Percentiles rank a stretch among this genome's conserved stretches.
Conservation (phyloP, 768 basidiomycete genomes). For the Termitomyces sp. region DNA sequence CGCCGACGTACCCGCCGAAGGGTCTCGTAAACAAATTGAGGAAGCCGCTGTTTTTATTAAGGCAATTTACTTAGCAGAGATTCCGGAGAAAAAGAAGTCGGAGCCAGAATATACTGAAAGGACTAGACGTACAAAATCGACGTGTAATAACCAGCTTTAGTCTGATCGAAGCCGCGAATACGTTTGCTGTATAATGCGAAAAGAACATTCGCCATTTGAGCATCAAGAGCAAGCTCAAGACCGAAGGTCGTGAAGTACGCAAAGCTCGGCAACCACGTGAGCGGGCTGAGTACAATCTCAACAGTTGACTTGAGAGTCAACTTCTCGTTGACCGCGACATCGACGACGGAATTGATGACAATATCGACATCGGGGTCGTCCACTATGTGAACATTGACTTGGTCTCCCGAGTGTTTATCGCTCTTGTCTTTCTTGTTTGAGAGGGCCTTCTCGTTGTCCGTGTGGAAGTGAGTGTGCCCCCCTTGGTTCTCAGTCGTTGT, state of each 20-base stretch:
- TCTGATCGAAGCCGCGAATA: conserved; percentile 34
- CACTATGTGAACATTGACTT: not conserved
- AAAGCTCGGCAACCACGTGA: conserved; percentile 51
- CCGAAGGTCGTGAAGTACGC: conserved; percentile 55
- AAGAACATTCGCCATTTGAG: conserved; percentile 42
- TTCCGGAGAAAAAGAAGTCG: not conserved
- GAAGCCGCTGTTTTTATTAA: conserved; percentile 30
- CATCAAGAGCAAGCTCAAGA: conserved; percentile 52
- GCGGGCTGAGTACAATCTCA: conserved; percentile 30
- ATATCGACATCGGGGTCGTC: conserved; percentile 1
- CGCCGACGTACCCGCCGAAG: conserved; percentile 42
- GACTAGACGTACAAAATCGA: conserved; percentile 19
- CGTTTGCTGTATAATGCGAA: conserved; percentile 30
- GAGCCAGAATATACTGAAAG: not conserved
- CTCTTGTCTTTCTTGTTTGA: not conserved
- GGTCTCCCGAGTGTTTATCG: not conserved
- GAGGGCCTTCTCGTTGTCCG: not conserved
- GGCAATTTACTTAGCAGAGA: not conserved
- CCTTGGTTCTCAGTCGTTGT: conserved; percentile 11
- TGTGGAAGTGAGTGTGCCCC: not conserved
- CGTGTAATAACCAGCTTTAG: conserved; percentile 47
- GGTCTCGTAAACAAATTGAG: conserved; percentile 48
- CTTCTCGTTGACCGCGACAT: conserved; percentile 39
- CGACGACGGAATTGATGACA: conserved; percentile 27
- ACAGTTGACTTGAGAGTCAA: conserved; percentile 28